A percentile compares a stretch with the other conserved stretches of the same genome.
Evolutionary conservation across 495 filamentous ascomycete genomes (phyloP).

Genomic region (Neurospora sp.): DNA sequence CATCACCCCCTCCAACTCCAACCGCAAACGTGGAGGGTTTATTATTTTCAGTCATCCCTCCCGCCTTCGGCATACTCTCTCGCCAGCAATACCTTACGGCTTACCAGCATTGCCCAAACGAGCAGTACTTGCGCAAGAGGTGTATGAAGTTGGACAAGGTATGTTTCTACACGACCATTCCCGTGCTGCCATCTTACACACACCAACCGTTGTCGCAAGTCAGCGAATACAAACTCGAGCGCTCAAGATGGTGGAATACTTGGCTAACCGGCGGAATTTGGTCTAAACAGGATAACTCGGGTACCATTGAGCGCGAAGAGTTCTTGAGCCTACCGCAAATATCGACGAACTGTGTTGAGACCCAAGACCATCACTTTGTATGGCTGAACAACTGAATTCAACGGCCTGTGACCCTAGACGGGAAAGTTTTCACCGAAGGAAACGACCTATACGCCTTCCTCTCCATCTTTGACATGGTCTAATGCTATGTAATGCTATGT

Average conservation of each 20-base stretch:
- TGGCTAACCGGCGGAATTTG: neutral
- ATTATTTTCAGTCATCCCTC: too few species aligned
- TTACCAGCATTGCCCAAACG: too few species aligned
- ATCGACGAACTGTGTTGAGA: constrained; percentile 55
- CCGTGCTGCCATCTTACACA: neutral
- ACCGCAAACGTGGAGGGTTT: too few species aligned
- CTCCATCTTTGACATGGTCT: constrained; percentile 75
- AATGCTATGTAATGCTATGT: too few species aligned
- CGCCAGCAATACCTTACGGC: too few species aligned
- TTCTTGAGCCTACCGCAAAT: constrained; percentile 97
- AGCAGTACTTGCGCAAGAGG: constrained; percentile 59
- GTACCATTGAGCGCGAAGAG: constrained; percentile 96
- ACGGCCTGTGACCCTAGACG: neutral
- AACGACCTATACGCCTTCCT: constrained; percentile 80
- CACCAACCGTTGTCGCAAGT: neutral
- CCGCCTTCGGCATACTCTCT: too few species aligned
- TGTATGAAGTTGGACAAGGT: constrained; percentile 99
- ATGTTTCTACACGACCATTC: constrained; percentile 6
- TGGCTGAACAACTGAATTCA: neutral
- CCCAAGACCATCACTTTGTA: too few species aligned
- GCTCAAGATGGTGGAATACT: neutral
- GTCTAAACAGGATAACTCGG: constrained; percentile 75
- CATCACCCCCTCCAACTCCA: too few species aligned
- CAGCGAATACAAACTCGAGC: neutral
- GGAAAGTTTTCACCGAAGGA: constrained; percentile 6